These are phyloP conservation scores for Clonostachys rosea DNA, from an alignment of 2,329 filamentous ascomycete genomes.

Conservation along the genomic window DNA sequence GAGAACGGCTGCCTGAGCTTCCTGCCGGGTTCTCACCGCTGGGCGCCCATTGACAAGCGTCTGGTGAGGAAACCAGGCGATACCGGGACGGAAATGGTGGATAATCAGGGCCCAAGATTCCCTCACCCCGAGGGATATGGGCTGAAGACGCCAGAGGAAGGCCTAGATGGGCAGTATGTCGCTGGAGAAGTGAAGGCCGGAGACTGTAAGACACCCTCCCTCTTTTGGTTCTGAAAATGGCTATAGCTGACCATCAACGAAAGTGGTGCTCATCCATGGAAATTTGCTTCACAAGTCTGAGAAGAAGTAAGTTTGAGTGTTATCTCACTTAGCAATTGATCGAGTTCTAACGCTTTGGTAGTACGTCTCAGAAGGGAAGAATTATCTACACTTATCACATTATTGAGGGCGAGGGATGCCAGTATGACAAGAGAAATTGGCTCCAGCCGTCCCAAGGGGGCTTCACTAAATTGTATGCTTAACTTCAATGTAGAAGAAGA, in stretches of 20 bases:
- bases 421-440: conserved; percentile 89
- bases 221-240: not conserved
- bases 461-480: conserved; percentile 64
- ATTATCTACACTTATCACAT: conserved; percentile 98
- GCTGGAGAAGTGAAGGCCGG: conserved; percentile 88
- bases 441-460: conserved; percentile 77
- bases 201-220: conserved; percentile 28
- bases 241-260: not conserved
- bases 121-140: conserved; percentile 43
- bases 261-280: conserved; percentile 85
- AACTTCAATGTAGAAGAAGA: conserved; percentile 1
- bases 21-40: conserved; percentile 74
- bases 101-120: too few species aligned
- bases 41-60: conserved; percentile 64
- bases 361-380: conserved; percentile 71
- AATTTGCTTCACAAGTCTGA: conserved; percentile 96
- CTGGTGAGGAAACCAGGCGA: conserved; percentile 63
- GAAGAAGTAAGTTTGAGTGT: conserved; percentile 53
- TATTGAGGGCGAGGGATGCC: conserved; percentile 72
- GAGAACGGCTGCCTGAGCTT: conserved; percentile 90
- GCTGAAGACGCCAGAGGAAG: conserved; percentile 29
- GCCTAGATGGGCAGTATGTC: conserved; percentile 58
- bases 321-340: not conserved
- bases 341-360: not conserved
- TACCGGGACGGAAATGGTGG: conserved; percentile 63